Percentiles rank a stretch among this genome's conserved stretches.
Evolutionary conservation across 1,284 basidiomycete species (phyloP).

Genomic region (Pseudozyma hubeiensis): DNA sequence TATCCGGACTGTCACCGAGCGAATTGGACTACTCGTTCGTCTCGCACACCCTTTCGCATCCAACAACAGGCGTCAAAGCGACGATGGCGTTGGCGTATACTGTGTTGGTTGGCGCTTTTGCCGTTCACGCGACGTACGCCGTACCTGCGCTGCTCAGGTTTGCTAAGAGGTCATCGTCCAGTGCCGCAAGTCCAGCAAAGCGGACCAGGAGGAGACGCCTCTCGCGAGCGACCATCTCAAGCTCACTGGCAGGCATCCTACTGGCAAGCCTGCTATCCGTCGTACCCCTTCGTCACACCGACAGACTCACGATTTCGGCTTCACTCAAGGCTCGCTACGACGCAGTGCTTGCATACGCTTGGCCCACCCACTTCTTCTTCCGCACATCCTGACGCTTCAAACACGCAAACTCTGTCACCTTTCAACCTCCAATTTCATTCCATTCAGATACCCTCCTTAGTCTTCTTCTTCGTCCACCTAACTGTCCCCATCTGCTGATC

Average conservation of each 20-base stretch:
- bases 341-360: conserved; percentile 19
- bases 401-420: background rate
- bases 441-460: conserved; percentile 10
- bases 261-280: conserved; percentile 30
- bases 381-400: background rate
- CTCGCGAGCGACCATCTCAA: conserved; percentile 2
- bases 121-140: conserved; percentile 27
- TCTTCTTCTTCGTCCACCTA: conserved; percentile 59
- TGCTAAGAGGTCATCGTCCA: background rate
- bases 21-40: conserved; percentile 64
- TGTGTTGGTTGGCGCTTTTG: conserved; percentile 34
- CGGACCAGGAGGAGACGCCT: background rate
- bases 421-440: background rate
- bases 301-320: conserved; percentile 20
- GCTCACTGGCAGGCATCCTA: conserved; percentile 7
- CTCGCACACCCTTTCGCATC: conserved; percentile 29
- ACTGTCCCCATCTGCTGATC: conserved; percentile 59
- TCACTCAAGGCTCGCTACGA: conserved; percentile 35
- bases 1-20: conserved; percentile 49
- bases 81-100: conserved; percentile 22
- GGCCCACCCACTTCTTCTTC: conserved; percentile 28
- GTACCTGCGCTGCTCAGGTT: conserved; percentile 17
- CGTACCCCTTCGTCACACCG: conserved; percentile 7
- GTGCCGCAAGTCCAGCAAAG: background rate
- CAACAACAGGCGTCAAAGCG: conserved; percentile 1